These are phyloP conservation scores for Trichoderma sp. DNA, from an alignment of 2,329 filamentous ascomycete species.

Conservation along the genomic window DNA sequence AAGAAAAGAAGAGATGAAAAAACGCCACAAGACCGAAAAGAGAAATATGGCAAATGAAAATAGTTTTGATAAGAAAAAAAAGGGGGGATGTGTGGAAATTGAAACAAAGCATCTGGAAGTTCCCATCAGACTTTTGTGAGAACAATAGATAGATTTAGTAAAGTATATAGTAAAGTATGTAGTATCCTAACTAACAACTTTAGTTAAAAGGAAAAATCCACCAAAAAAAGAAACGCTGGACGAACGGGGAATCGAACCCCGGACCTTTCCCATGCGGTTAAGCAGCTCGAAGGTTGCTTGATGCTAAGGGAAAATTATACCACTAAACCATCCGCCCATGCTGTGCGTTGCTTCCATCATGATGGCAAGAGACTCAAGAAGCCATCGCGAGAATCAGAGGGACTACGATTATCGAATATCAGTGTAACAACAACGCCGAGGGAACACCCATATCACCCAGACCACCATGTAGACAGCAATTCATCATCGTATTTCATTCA, in stretches of 20 bases:
- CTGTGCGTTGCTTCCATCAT: background rate
- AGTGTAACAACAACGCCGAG: no score
- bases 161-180: no score
- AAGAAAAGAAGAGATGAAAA: background rate
- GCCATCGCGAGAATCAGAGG: background rate
- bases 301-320: conserved; percentile 22
- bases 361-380: background rate
- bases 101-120: background rate
- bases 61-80: background rate
- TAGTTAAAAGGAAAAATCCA: background rate
- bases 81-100: background rate
- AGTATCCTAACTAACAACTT: background rate
- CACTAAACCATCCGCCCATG: conserved; percentile 20
- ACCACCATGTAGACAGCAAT: background rate
- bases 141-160: no score
- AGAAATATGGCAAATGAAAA: background rate
- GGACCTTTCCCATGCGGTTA: conserved; percentile 20
- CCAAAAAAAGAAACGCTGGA: conserved; percentile 9
- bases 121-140: background rate
- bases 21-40: background rate
- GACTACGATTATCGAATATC: background rate
- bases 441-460: background rate
- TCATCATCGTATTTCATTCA: conserved; percentile 1
- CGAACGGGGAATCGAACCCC: conserved; percentile 23
- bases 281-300: background rate